These are phyloP conservation scores for Seminavis robusta DNA, from an alignment of 108 stramenopile species.

Conservation along the genomic window DNA sequence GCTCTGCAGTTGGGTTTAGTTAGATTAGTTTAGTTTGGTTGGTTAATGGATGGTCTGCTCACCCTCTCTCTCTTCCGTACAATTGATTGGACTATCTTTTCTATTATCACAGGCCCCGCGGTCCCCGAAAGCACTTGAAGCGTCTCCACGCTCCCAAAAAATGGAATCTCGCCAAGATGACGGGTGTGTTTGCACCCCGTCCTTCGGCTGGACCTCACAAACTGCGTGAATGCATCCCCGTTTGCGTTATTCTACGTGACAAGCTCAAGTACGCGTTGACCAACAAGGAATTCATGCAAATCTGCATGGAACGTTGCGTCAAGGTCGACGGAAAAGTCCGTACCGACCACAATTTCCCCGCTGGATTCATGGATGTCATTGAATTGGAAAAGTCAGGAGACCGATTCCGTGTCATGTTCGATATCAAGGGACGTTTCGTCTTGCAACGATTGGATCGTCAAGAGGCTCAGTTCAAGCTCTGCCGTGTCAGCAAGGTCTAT, in stretches of 20 bases:
- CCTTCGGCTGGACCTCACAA: conserved; percentile 98
- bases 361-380: conserved; percentile 99
- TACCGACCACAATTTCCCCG: conserved; percentile 98
- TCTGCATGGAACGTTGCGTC: conserved; percentile 99
- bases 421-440: conserved; percentile 98
- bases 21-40: too few relatives aligned
- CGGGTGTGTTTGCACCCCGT: conserved; percentile 95
- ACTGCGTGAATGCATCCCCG: conserved; percentile 95
- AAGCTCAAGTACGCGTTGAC: conserved; percentile 99
- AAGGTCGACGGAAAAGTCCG: conserved; percentile 99
- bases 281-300: conserved; percentile 95
- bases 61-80: too few relatives aligned
- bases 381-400: conserved; percentile 94
- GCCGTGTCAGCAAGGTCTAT: conserved; percentile 93
- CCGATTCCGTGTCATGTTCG: conserved; percentile 96
- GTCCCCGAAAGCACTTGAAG: conserved; percentile 99
- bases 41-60: too few relatives aligned
- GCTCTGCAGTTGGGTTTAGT: too few relatives aligned
- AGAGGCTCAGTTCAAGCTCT: conserved; percentile 97
- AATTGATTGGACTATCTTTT: too few relatives aligned
- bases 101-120: conserved; percentile 75
- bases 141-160: conserved; percentile 98
- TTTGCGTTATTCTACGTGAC: conserved; percentile 96
- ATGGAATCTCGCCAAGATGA: conserved; percentile 99
- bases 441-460: conserved; percentile 92